Evolutionary conservation across 2,329 filamentous ascomycete species (phyloP).

Genomic region (Aspergillus fumigatiaffinis): DNA sequence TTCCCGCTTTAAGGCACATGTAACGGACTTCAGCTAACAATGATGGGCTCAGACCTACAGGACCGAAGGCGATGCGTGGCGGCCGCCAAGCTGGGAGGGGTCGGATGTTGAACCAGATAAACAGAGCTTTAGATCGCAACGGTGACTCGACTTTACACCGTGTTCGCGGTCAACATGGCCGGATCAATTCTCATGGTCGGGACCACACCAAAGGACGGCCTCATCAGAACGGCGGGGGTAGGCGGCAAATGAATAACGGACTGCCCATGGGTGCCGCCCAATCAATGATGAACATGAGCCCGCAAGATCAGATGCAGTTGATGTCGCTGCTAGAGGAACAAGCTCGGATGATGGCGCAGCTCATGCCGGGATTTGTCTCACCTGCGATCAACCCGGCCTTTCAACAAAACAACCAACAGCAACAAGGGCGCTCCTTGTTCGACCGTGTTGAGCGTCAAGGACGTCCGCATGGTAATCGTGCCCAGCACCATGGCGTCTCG

Average conservation of each 20-base stretch:
- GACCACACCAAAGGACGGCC: constrained; percentile 67
- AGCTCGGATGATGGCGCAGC: constrained; percentile 76
- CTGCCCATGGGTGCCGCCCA: constrained; percentile 37
- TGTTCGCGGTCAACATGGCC: constrained; percentile 67
- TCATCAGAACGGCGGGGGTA: constrained; percentile 36
- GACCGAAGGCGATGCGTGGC: constrained; percentile 91
- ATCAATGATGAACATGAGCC: constrained; percentile 53
- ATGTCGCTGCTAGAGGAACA: constrained; percentile 81
- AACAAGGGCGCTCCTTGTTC: constrained; percentile 62
- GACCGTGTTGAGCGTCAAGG: constrained; percentile 59
- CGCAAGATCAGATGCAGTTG: constrained; percentile 68
- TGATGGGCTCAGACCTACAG: constrained; percentile 66
- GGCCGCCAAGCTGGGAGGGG: constrained; percentile 64
- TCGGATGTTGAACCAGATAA: constrained; percentile 79
- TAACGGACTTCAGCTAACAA: constrained; percentile 36
- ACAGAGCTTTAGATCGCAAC: constrained; percentile 74
- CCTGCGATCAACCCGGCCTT: constrained; percentile 54
- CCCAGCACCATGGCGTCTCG: constrained; percentile 24
- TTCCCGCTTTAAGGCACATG: constrained; percentile 5
- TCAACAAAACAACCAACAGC: constrained; percentile 39
- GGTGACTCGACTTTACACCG: constrained; percentile 73
- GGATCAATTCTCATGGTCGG: constrained; percentile 75
- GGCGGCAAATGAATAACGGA: constrained; percentile 42
- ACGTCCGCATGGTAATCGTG: constrained; percentile 53
- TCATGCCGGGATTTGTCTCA: constrained; percentile 55